Percentiles rank a stretch among this genome's conserved stretches.
Evolutionary conservation across 768 basidiomycete species (phyloP).

Genomic region (Glaciozyma antarctica): DNA sequence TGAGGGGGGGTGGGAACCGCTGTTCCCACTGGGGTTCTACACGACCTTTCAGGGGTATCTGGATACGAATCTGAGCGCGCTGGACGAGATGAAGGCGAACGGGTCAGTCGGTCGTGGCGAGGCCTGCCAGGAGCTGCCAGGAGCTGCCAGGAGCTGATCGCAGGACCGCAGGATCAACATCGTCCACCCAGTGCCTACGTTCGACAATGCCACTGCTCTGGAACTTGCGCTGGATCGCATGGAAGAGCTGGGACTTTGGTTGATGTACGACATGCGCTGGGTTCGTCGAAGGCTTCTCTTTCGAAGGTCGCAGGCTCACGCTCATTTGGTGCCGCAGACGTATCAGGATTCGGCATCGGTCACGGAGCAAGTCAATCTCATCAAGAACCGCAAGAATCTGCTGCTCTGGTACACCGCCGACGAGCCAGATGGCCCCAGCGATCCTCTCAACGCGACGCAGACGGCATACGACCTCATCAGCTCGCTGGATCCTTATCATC

Average conservation of each 20-base stretch:
- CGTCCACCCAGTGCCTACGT: slow-evolving; percentile 65
- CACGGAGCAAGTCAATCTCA: slow-evolving; percentile 53
- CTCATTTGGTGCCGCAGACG: not conserved
- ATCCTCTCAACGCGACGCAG: slow-evolving; percentile 55
- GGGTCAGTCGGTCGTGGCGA: slow-evolving; percentile 47
- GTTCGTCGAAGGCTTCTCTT: slow-evolving; percentile 52
- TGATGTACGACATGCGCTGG: slow-evolving; percentile 77
- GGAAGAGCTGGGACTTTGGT: slow-evolving; percentile 59
- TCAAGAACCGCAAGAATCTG: slow-evolving; percentile 60
- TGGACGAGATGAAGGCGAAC: slow-evolving; percentile 53
- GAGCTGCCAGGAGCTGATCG: not conserved
- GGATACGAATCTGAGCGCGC: slow-evolving; percentile 45
- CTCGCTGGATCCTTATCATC: not conserved
- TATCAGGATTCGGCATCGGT: not conserved
- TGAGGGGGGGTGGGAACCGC: slow-evolving; percentile 37
- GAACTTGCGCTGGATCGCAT: slow-evolving; percentile 57
- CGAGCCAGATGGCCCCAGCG: slow-evolving; percentile 47
- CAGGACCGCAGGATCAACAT: slow-evolving; percentile 41
- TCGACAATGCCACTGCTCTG: slow-evolving; percentile 52
- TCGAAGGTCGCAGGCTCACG: no score
- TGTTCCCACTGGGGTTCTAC: slow-evolving; percentile 68
- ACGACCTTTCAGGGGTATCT: slow-evolving; percentile 45
- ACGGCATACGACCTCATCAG: slow-evolving; percentile 46
- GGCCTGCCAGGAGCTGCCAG: no score
- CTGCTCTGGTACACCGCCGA: slow-evolving; percentile 58